Percentiles rank a stretch among this genome's conserved stretches.
Evolutionary conservation across 2,329 filamentous ascomycete species (phyloP).

Genomic region (Mariannaea sp.): DNA sequence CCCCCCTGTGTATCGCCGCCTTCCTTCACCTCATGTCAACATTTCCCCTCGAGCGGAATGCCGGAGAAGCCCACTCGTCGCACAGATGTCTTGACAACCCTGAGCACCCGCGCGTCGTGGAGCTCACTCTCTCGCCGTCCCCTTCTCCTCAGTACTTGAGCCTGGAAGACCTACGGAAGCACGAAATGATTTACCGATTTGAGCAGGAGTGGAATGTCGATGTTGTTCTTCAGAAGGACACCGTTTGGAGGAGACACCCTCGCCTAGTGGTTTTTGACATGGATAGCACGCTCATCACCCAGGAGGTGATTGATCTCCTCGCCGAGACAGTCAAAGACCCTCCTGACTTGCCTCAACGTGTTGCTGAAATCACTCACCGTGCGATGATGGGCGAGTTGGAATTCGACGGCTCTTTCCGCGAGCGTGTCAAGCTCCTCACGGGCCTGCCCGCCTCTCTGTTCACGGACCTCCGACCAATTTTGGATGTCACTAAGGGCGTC

Average conservation of each 20-base stretch:
- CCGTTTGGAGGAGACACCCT: conserved; percentile 76
- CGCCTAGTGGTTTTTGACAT: conserved; percentile 96
- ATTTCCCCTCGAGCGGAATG: conserved; percentile 59
- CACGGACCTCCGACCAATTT: conserved; percentile 71
- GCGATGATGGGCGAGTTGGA: conserved; percentile 97
- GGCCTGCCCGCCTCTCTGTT: conserved; percentile 82
- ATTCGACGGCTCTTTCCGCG: conserved; percentile 82
- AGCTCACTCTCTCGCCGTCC: conserved; percentile 66
- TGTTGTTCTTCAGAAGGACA: conserved; percentile 75
- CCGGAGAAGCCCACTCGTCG: conserved; percentile 61
- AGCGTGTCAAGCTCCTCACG: conserved; percentile 78
- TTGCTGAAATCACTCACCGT: conserved; percentile 86
- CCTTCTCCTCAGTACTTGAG: conserved; percentile 67
- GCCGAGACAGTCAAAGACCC: conserved; percentile 74
- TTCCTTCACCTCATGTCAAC: conserved; percentile 69
- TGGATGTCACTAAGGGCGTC: conserved; percentile 84
- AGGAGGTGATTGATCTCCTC: conserved; percentile 97
- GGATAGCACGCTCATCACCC: conserved; percentile 96
- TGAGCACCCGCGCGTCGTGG: conserved; percentile 66
- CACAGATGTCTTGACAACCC: conserved; percentile 68
- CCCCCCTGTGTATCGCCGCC: conserved; percentile 66
- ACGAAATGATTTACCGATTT: conserved; percentile 82
- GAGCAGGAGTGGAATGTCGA: conserved; percentile 90
- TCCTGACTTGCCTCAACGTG: conserved; percentile 75
- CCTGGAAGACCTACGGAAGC: conserved; percentile 72